phyloP scores from a whole-genome alignment of 148 eudicot genomes.

The Chenopodium suecicum region DNA sequence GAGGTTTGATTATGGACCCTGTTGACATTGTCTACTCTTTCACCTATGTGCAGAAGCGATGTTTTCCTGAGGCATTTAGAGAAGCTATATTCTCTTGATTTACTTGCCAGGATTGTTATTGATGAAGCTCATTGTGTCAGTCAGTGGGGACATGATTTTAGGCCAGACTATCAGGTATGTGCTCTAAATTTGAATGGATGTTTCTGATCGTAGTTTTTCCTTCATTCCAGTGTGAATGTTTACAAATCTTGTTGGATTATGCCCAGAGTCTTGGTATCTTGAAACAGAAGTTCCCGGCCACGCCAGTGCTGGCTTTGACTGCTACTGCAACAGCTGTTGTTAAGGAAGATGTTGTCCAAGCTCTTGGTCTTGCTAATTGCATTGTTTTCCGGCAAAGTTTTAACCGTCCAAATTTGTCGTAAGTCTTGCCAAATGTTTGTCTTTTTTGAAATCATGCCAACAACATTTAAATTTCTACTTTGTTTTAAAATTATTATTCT shows the following conservation, averaged over 20 bases:
- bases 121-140: conserved; percentile 99
- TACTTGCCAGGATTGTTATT: conserved; percentile 86
- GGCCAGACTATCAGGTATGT: conserved; percentile 96
- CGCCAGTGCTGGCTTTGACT: conserved; percentile 94
- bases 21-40: background rate
- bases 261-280: conserved; percentile 87
- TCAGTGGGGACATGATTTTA: conserved; percentile 99
- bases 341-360: conserved; percentile 99
- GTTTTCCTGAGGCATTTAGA: conserved; percentile 75
- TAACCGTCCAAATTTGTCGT: conserved; percentile 92
- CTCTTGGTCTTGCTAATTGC: conserved; percentile 93
- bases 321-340: conserved; percentile 98
- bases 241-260: conserved; percentile 19
- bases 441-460: conserved; percentile 14
- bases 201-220: conserved; percentile 5
- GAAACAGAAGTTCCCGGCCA: conserved; percentile 80
- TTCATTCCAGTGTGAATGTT: conserved; percentile 8
- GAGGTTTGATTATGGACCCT: conserved; percentile 1
- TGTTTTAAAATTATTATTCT: background rate
- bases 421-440: conserved; percentile 20
- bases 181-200: background rate
- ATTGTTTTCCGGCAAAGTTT: conserved; percentile 94
- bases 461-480: background rate
- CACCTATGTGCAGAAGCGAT: conserved; percentile 75
- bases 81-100: conserved; percentile 61